Evolutionary conservation across 2,329 filamentous ascomycete genomes (phyloP).

Genomic region (Diaporthe nobilis): DNA sequence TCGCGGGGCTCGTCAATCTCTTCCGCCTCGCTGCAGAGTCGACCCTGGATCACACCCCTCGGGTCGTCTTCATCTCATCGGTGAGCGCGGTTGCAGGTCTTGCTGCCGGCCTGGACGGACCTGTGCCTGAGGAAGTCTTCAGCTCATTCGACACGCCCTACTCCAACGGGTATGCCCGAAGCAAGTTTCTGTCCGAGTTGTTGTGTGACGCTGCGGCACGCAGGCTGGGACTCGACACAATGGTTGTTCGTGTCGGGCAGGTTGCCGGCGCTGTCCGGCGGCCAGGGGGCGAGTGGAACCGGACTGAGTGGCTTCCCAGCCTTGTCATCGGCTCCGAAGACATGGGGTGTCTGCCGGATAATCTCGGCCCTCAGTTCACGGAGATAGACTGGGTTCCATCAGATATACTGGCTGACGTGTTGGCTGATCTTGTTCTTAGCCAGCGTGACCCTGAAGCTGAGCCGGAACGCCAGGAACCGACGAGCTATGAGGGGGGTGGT

Average conservation of each 20-base stretch:
- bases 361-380: slow-evolving; percentile 8
- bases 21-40: neutral
- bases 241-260: neutral
- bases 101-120: neutral
- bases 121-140: neutral
- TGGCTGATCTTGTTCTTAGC: neutral
- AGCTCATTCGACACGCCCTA: neutral
- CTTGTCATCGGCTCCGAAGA: slow-evolving; percentile 17
- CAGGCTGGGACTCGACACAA: neutral
- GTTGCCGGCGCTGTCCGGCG: neutral
- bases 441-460: neutral
- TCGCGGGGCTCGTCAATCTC: neutral
- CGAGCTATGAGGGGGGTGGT: neutral
- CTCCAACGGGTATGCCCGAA: neutral
- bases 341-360: slow-evolving; percentile 6
- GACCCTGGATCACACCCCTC: neutral
- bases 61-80: neutral
- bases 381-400: slow-evolving; percentile 27
- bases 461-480: neutral
- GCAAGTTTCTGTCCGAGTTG: neutral
- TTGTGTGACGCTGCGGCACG: neutral
- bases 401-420: slow-evolving; percentile 16
- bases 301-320: slow-evolving; percentile 31
- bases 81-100: neutral
- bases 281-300: slow-evolving; percentile 22